Conservation (phyloP, 2,329 filamentous ascomycete species). For the Lasiodiplodia sp. region DNA sequence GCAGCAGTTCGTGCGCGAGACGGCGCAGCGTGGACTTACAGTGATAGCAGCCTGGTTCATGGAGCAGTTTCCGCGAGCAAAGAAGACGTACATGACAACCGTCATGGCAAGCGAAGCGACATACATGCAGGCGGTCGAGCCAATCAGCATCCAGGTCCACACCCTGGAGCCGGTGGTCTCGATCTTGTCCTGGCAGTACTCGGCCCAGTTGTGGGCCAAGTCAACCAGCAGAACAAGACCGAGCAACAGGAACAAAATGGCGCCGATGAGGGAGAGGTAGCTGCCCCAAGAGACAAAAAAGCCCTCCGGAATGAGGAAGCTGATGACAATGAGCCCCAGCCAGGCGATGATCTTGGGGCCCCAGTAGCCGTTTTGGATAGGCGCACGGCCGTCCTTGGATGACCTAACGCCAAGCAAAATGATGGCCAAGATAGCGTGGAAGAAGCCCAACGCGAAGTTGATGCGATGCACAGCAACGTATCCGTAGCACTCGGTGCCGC, state of each 20-base stretch:
- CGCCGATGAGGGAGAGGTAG: constrained; percentile 86
- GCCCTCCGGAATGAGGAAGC: constrained; percentile 91
- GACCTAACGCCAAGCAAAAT: constrained; percentile 86
- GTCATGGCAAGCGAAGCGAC: constrained; percentile 90
- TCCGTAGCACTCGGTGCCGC: constrained; percentile 88
- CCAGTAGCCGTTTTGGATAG: constrained; percentile 98
- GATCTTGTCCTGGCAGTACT: constrained; percentile 93
- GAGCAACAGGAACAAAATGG: constrained; percentile 91
- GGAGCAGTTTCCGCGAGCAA: constrained; percentile 78
- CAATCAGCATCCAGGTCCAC: constrained; percentile 88
- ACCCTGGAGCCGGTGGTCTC: constrained; percentile 83
- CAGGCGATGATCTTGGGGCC: constrained; percentile 93
- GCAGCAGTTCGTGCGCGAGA: constrained; percentile 25
- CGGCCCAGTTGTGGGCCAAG: constrained; percentile 94
- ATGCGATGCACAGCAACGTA: constrained; percentile 97
- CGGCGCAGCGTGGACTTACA: constrained; percentile 60
- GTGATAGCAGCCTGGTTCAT: constrained; percentile 95
- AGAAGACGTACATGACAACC: constrained; percentile 96
- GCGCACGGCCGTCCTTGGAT: constrained; percentile 85
- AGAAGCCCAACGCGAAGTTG: constrained; percentile 94
- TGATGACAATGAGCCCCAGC: constrained; percentile 84
- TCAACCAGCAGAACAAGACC: constrained; percentile 93
- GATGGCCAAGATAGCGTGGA: constrained; percentile 86
- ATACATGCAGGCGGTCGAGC: constrained; percentile 94
- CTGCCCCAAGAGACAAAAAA: constrained; percentile 98